A percentile compares a stretch with the other conserved stretches of the same genome.
These are phyloP conservation scores for Aquilaria malaccensis DNA, from an alignment of 345 rosid genomes.

Conservation along the genomic window DNA sequence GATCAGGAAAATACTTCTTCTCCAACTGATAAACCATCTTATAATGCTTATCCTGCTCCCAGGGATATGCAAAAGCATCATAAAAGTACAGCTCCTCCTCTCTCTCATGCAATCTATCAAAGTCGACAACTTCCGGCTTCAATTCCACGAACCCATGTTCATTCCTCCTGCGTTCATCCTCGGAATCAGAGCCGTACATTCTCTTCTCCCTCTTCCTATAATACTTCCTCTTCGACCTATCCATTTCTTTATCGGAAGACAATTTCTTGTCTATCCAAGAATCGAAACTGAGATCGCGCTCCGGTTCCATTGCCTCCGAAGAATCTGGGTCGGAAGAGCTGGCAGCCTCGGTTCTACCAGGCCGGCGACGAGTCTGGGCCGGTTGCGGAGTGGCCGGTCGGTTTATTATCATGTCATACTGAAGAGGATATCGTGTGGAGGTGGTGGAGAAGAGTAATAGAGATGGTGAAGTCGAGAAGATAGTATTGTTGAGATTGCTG, in stretches of 20 bases:
- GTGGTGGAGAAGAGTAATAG: slow-evolving; percentile 40
- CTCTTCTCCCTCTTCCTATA: slow-evolving; percentile 75
- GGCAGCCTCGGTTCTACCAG: slow-evolving; percentile 19
- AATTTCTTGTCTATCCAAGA: slow-evolving; percentile 81
- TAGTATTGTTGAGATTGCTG: slow-evolving; percentile 11
- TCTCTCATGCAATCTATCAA: slow-evolving; percentile 72
- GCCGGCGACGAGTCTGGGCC: slow-evolving; percentile 34
- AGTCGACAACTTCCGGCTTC: slow-evolving; percentile 79
- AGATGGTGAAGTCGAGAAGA: slow-evolving; percentile 19
- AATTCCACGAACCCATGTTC: slow-evolving; percentile 77
- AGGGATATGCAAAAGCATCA: slow-evolving; percentile 81
- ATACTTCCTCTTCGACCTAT: slow-evolving; percentile 81
- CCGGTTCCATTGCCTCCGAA: slow-evolving; percentile 29
- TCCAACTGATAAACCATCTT: slow-evolving; percentile 95
- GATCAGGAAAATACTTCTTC: slow-evolving; percentile 93
- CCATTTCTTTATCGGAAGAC: slow-evolving; percentile 47
- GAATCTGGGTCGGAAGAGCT: slow-evolving; percentile 23
- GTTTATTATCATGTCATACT: slow-evolving; percentile 76
- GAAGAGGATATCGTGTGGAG: slow-evolving; percentile 76
- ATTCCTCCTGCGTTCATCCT: slow-evolving; percentile 36
- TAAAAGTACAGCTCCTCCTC: slow-evolving; percentile 86
- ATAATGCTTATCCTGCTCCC: slow-evolving; percentile 97
- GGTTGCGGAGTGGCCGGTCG: slow-evolving; percentile 53
- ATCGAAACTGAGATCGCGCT: slow-evolving; percentile 40
- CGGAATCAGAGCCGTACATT: slow-evolving; percentile 89